Evolutionary conservation across 2,329 filamentous ascomycete genomes (phyloP).

Genomic region (Colletotrichum tofieldiae): DNA sequence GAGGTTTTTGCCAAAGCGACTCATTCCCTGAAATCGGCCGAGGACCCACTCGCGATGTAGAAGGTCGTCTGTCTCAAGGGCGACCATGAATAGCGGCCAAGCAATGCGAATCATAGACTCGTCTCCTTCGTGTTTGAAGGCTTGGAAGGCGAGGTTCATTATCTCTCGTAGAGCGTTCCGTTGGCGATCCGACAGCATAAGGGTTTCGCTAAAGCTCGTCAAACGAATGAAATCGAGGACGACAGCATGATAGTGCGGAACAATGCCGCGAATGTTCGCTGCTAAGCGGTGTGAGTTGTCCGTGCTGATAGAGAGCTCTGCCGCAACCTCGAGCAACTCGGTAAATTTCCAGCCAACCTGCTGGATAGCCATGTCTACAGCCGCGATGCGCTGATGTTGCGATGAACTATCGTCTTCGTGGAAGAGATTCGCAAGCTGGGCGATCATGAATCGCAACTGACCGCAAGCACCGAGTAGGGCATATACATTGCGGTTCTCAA

Average conservation of each 20-base stretch:
- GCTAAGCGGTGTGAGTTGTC: constrained; percentile 51
- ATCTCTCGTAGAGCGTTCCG: constrained; percentile 44
- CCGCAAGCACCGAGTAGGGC: constrained; percentile 49
- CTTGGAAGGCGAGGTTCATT: constrained; percentile 53
- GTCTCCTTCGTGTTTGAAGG: constrained; percentile 52
- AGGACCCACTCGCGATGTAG: constrained; percentile 54
- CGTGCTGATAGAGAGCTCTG: constrained; percentile 46
- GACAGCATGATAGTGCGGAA: constrained; percentile 54
- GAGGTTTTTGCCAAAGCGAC: constrained; percentile 52
- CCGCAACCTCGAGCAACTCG: constrained; percentile 49
- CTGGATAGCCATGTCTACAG: constrained; percentile 45
- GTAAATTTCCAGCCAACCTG: constrained; percentile 45
- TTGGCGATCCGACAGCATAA: constrained; percentile 37
- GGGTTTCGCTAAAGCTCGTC: constrained; percentile 34
- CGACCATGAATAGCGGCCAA: constrained; percentile 55
- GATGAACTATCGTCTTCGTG: constrained; percentile 45
- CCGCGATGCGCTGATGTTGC: constrained; percentile 41
- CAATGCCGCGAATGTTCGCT: constrained; percentile 53
- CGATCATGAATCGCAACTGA: constrained; percentile 52
- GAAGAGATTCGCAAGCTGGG: constrained; percentile 46
- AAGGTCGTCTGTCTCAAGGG: constrained; percentile 53
- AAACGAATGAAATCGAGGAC: constrained; percentile 51
- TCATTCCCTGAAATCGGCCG: constrained; percentile 50
- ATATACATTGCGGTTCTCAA: constrained; percentile 54
- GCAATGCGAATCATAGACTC: constrained; percentile 52